Evolutionary conservation across 441 rosid genomes (phyloP).

Genomic region (Populus hybrid): DNA sequence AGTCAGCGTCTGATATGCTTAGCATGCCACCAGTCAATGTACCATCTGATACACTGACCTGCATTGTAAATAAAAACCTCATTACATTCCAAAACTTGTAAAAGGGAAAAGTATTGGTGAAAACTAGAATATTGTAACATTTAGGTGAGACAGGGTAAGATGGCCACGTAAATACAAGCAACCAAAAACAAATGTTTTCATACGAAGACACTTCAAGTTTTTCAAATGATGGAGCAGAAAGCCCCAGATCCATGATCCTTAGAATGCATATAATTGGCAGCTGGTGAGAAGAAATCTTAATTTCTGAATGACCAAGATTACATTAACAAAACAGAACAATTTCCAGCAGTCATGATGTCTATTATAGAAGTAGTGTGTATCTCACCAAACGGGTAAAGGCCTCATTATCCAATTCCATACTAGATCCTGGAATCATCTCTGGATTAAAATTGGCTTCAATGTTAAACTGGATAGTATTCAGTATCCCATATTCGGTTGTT

Average conservation of each 20-base stretch:
- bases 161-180: neutral
- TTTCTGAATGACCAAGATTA: neutral
- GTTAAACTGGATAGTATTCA: slow-evolving; percentile 55
- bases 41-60: slow-evolving; percentile 35
- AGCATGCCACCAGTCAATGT: slow-evolving; percentile 40
- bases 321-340: neutral
- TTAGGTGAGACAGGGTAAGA: neutral
- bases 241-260: neutral
- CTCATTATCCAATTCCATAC: slow-evolving; percentile 67
- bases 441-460: slow-evolving; percentile 47
- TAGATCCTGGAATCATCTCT: slow-evolving; percentile 29
- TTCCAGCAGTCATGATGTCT: neutral
- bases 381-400: slow-evolving; percentile 27
- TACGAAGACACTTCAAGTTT: neutral
- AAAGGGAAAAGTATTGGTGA: neutral
- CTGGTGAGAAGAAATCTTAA: neutral
- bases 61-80: slow-evolving; percentile 6
- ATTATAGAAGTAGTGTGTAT: slow-evolving; percentile 6
- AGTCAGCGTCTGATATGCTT: slow-evolving; percentile 42
- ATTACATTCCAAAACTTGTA: neutral
- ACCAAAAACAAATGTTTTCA: neutral
- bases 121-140: neutral
- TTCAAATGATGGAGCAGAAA: neutral
- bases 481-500: slow-evolving; percentile 55
- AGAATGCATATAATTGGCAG: too few species aligned